Evolutionary conservation across 305 asterid species (phyloP), one percentile per base, ranked within the genome.

Genomic region (Solanum hybrid): DNA sequence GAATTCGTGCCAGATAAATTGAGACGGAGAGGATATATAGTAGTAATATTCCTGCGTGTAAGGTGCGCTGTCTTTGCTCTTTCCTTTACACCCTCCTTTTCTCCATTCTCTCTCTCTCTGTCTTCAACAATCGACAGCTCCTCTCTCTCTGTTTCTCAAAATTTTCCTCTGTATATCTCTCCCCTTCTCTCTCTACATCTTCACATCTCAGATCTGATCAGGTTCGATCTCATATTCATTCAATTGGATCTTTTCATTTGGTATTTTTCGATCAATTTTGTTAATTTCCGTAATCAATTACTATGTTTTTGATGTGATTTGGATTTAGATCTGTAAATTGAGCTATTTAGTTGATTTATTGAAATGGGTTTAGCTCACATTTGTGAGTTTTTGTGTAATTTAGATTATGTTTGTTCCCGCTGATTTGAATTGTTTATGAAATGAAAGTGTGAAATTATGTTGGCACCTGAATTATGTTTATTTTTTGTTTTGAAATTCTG

Each of bases 61-160:
- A 51, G 88, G 88, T 85, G 88, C 88, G 88, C 46, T 85, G 88
- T 85, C 88, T 31, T 51, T 39, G 86, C 86, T 24, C n/a, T 13
- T 81, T 81, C 33, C 67, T 39, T 81, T 81, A 5, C 35, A 39
- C 67, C 67, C 86, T 40, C 67, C 86, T 31, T 85, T 85, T 85
- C 46, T 51, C 11, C 29, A 18, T 31, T 28, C 8, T 51, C 40
- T 46, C 36, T 20, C 36, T 20, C 42, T 76, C 82, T 76, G 88
- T 85, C 76, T 85, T 85, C 76, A 85, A 85, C 88, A 85, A 31
- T 85, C 73, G 75, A n/a, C 46, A 85, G 31, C 64, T 80, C 84
- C 37, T 74, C 80, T 74, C 86, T 39, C 86, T 39, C 35, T 24
- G 13, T 81, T 24, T 82, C 9, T 12, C 73, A 46, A 18, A 3